Evolutionary conservation across 345 rosid genomes (phyloP), one percentile per base, ranked within the genome.

Genomic region (Camelina laxa): DNA sequence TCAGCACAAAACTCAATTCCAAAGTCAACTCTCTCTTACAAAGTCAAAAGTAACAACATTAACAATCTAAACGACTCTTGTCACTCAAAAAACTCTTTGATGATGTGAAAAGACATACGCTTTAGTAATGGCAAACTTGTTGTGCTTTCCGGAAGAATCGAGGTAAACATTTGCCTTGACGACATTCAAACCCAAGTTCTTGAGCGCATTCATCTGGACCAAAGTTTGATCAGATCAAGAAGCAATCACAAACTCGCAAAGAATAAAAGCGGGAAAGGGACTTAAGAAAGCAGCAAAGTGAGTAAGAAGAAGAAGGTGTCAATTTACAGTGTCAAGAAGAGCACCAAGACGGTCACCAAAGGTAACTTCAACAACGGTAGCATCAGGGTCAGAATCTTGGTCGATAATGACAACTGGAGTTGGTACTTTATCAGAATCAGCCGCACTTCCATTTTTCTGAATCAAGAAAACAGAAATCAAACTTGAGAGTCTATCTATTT

Each of bases 291-390:
- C 48, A 60, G 12, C 14, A 65, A 57, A 60, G 35, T 49, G 73
- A 58, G 68, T 50, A 39, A 69, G 36, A 53, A 55, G 41, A 57
- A 30, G 41, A 12, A 33, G 36, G 8, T 17, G 47, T 19, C 27
- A 38, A 72, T 1, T 24, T 87, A 95, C 99, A 0, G 99, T 95
- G 82, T 95, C 99, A 64, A 95, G 79, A 41, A 95, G 86, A 76
- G 97, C 97, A 47, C 99, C 99, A 60, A 95, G 99, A 81, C 99
- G 99, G 81, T 95, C 90, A 4, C 99, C 99, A 20, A 95, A 95
- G 17, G 97, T 95, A 5, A 95, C 78, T 86, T 95, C 93, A 24
- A 95, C 84, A 2, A 95, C 50, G 33, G 99, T 91, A 47, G 96
- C 97, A 73, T 95, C 87, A 0, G 96, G 91, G 63, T 95, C 96